Percentiles rank a stretch among this genome's conserved stretches.
Evolutionary conservation across 306 rosid genomes (phyloP).

Genomic region (Malus orientalis): DNA sequence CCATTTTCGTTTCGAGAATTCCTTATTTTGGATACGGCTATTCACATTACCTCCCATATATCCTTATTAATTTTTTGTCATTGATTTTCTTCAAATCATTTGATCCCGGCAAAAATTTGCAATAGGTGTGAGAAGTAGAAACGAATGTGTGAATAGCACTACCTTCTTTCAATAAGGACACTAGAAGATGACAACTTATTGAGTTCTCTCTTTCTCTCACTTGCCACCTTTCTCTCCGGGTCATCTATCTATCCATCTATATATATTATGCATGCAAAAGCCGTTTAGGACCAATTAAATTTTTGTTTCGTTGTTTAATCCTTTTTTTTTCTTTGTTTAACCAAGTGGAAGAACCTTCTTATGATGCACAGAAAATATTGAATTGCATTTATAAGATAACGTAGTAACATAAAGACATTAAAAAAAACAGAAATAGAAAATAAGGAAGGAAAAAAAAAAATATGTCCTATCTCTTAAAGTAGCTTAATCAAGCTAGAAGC

Average conservation of each 20-base stretch:
- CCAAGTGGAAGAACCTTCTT: conserved; percentile 21
- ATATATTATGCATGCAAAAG: not conserved
- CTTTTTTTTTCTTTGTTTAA: conserved; percentile 8
- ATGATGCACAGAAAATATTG: conserved; percentile 25
- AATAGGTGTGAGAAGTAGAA: too few species aligned
- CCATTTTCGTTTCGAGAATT: not conserved
- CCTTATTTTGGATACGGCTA: too few species aligned
- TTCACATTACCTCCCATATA: too few species aligned
- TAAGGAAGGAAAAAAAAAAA: not conserved
- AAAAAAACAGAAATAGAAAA: not conserved
- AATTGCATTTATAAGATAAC: conserved; percentile 33
- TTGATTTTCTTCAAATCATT: too few species aligned
- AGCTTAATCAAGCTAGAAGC: not conserved
- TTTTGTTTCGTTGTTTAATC: conserved; percentile 1
- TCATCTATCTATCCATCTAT: not conserved
- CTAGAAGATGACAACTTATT: not conserved
- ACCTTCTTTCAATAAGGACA: not conserved
- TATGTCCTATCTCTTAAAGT: conserved; percentile 25
- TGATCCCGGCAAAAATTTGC: too few species aligned
- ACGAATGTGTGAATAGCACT: too few species aligned
- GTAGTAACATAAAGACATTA: conserved; percentile 1
- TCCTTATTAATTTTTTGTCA: too few species aligned
- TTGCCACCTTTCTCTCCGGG: not conserved
- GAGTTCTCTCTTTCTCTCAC: not conserved
- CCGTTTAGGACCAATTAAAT: not conserved